Conservation (phyloP, 768 basidiomycete genomes). For the Tricholoma sp. region DNA sequence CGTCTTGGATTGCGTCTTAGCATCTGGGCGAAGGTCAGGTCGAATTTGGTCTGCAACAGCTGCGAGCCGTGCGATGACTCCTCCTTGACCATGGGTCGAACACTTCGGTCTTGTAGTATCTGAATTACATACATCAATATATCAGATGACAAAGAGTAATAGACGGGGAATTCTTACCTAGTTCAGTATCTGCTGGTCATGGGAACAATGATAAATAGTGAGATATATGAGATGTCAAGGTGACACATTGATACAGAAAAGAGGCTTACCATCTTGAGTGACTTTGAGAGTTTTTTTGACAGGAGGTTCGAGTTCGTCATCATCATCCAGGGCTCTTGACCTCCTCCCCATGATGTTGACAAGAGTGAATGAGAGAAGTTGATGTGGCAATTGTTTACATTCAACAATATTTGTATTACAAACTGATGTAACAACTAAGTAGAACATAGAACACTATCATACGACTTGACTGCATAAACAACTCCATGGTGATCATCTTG, state of each 20-base stretch:
- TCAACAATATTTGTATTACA: neutral
- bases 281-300: neutral
- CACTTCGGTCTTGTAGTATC: neutral
- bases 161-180: neutral
- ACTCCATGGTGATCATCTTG: neutral
- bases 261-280: neutral
- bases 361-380: neutral
- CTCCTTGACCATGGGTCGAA: neutral
- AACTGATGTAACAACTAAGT: neutral
- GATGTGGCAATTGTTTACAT: constrained; percentile 1
- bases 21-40: neutral
- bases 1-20: neutral
- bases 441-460: neutral
- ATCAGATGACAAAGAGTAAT: neutral
- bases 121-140: neutral
- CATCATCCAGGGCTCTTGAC: neutral
- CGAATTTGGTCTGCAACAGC: neutral
- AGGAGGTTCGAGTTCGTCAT: neutral
- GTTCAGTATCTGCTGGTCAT: neutral
- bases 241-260: neutral
- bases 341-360: neutral
- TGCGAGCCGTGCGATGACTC: neutral
- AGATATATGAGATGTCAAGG: neutral
- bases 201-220: neutral
- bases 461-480: neutral